Evolutionary conservation across 108 stramenopile species (phyloP), one percentile per base, ranked within the genome.

Genomic region (Conticribra guillardii): DNA sequence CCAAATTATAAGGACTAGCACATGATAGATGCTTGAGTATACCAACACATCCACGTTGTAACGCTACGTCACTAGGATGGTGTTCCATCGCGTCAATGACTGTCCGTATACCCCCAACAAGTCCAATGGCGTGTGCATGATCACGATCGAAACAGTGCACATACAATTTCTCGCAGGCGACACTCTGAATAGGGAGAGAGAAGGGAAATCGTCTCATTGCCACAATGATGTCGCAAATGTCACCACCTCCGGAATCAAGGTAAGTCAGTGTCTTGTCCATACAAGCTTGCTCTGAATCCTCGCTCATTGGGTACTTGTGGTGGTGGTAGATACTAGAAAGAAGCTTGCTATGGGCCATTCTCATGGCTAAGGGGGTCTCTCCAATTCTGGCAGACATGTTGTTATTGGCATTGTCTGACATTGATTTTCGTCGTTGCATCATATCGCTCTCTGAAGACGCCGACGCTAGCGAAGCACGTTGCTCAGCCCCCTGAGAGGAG

Each of bases 131-230:
- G 57, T 69, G 62, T 18, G 76, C 76, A 34, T 68, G 67, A 18
- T 76, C 76, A 27, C 60, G 61, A 34, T 76, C 76, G 24, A 76
- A 69, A 49, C 76, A 76, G 17, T 69, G 76, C 11, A 69, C 76
- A 48, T 69, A 76, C 15, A 76, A 44, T 31, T 76, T 76, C 46
- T 76, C 67, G 41, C 76, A 69, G n/a, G 66, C 66, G 11, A 67
- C 23, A 17, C 76, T 54, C 26, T 76, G 76, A 21, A 76, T 69
- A 0, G 63, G 31, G 37, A 63, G 62, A 4, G 76, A 76, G 49
- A 76, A 76, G 21, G 76, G 76, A 45, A 76, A 76, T 26, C 76
- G 62, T 58, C 76, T 63, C 76, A 76, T 76, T 19, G 76, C 67
- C 15, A 49, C 54, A 64, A 76, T 45, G 17, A 76, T 49, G 49